Evolutionary conservation across 1,284 basidiomycete species (phyloP).

Genomic region (Pisolithus thermaeus): DNA sequence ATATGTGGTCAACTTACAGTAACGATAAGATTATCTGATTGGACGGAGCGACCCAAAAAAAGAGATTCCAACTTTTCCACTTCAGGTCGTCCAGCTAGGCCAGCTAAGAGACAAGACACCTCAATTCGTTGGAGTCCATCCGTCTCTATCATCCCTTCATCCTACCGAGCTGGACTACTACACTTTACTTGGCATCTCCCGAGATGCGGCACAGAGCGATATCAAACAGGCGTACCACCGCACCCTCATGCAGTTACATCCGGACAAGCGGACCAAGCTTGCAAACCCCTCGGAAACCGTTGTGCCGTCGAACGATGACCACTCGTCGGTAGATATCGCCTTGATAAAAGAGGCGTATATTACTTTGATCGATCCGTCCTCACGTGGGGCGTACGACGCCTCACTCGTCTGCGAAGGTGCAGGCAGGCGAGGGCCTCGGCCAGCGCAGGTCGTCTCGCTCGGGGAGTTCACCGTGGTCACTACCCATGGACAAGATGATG

Average conservation of each 20-base stretch:
- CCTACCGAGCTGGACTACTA: conserved; percentile 37
- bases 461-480: conserved; percentile 52
- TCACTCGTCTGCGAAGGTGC: conserved; percentile 7
- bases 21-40: background rate
- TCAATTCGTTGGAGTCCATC: too few species aligned
- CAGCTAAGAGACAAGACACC: too few species aligned
- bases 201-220: conserved; percentile 38
- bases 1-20: too few species aligned
- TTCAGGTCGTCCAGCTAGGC: too few species aligned
- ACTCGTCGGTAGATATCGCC: conserved; percentile 39
- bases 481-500: background rate
- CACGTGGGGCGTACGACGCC: conserved; percentile 46
- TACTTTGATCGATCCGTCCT: conserved; percentile 37
- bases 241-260: conserved; percentile 56
- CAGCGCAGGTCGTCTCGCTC: conserved; percentile 71
- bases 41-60: background rate
- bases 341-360: conserved; percentile 57
- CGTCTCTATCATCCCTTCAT: too few species aligned
- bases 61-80: too few species aligned
- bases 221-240: conserved; percentile 70
- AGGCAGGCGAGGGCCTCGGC: conserved; percentile 41
- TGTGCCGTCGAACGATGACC: background rate
- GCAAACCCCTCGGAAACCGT: background rate
- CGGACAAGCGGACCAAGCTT: conserved; percentile 49
- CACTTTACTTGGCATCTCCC: conserved; percentile 37